These are phyloP conservation scores for Areca catechu DNA, from an alignment of 176 grass and related monocot genomes.

Conservation along the genomic window DNA sequence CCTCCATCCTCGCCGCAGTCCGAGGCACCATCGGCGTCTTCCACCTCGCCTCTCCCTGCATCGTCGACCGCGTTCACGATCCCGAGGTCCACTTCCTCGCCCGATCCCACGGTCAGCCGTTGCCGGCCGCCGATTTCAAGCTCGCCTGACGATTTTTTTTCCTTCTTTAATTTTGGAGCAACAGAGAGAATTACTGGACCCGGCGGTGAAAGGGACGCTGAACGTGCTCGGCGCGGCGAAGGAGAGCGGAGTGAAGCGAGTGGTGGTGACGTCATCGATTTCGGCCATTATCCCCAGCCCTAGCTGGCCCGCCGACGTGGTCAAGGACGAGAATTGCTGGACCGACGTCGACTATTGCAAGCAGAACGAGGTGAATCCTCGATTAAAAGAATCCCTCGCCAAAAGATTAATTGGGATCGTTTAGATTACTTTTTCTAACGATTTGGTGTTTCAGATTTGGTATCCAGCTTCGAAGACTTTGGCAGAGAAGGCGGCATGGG, in stretches of 20 bases:
- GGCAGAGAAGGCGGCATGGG: conserved; percentile 85
- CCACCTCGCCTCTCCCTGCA: conserved; percentile 86
- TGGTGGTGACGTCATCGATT: conserved; percentile 70
- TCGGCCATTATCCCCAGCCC: conserved; percentile 49
- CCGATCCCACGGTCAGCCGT: too few species aligned
- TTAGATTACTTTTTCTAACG: neutral
- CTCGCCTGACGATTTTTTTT: neutral
- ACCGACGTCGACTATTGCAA: conserved; percentile 73
- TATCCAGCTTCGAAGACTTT: conserved; percentile 80
- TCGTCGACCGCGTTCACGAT: conserved; percentile 49
- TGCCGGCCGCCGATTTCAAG: too few species aligned
- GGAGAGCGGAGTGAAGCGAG: conserved; percentile 45
- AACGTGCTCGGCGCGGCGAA: conserved; percentile 68
- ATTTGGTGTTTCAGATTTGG: conserved; percentile 45
- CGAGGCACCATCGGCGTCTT: conserved; percentile 50
- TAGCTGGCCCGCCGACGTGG: conserved; percentile 47
- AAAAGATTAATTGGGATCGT: neutral
- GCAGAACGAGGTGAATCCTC: conserved; percentile 50
- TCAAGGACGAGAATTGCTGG: conserved; percentile 70
- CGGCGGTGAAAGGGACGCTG: conserved; percentile 68
- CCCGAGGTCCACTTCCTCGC: conserved; percentile 37
- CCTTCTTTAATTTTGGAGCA: neutral
- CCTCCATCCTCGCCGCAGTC: conserved; percentile 39
- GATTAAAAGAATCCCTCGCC: neutral
- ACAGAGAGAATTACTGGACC: conserved; percentile 61